These are phyloP conservation scores for Coemansia sp. DNA, from an alignment of 192 early-diverging fungal genomes.

Conservation along the genomic window DNA sequence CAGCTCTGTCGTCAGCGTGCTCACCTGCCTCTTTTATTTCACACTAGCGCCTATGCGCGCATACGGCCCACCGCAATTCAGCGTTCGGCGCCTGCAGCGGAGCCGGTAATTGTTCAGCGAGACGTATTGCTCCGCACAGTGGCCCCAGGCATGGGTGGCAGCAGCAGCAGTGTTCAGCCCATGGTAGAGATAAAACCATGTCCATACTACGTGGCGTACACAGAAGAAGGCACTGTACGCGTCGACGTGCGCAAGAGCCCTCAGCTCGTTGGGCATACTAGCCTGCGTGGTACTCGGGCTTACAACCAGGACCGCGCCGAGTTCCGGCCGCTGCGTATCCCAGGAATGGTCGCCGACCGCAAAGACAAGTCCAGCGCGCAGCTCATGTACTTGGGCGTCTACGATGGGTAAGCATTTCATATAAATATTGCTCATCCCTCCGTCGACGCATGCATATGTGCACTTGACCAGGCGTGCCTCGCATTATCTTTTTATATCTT, in stretches of 20 bases:
- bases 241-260: conserved; percentile 57
- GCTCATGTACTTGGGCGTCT: conserved; percentile 50
- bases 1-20: background rate
- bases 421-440: background rate
- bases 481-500: background rate
- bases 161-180: conserved; percentile 9
- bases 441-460: background rate
- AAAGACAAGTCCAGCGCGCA: conserved; percentile 49
- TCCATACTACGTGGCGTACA: conserved; percentile 54
- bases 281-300: conserved; percentile 44
- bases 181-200: conserved; percentile 9
- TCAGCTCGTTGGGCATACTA: conserved; percentile 44
- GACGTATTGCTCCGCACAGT: background rate
- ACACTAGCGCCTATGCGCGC: conserved; percentile 14
- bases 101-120: background rate
- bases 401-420: conserved; percentile 43
- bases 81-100: conserved; percentile 14
- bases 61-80: background rate
- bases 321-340: conserved; percentile 53
- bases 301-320: conserved; percentile 56
- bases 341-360: conserved; percentile 51
- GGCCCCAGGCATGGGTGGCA: background rate
- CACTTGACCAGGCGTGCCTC: background rate
- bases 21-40: background rate
- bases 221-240: conserved; percentile 48